Percentiles rank a stretch among this genome's conserved stretches.
Evolutionary conservation across 805 yeast genomes (phyloP).

Genomic region (Wickerhamiella bombiphila): DNA sequence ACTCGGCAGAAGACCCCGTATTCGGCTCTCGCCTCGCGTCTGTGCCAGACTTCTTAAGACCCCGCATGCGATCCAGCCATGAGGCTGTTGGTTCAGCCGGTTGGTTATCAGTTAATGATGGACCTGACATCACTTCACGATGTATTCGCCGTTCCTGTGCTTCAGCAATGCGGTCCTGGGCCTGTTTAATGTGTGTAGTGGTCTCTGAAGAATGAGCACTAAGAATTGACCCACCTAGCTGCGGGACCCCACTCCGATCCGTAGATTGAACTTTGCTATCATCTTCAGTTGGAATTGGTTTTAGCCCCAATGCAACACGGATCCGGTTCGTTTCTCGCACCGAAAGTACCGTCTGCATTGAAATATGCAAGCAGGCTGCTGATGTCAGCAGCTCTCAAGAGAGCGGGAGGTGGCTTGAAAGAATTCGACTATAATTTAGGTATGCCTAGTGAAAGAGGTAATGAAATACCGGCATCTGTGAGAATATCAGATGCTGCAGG

Average conservation of each 20-base stretch:
- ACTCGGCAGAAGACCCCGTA: neutral
- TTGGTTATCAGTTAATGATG: neutral
- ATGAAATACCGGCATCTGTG: neutral
- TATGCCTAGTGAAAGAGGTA: too few species aligned
- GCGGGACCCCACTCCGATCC: too few species aligned
- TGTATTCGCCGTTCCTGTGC: slow-evolving; percentile 20
- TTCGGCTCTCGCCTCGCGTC: slow-evolving; percentile 1
- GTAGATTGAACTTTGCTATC: too few species aligned
- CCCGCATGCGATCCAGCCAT: slow-evolving; percentile 1
- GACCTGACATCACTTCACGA: neutral
- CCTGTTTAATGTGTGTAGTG: slow-evolving; percentile 23
- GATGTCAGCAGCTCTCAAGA: too few species aligned
- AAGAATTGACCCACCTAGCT: too few species aligned
- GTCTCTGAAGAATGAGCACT: too few species aligned
- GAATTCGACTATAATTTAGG: too few species aligned
- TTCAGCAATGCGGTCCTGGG: slow-evolving; percentile 17
- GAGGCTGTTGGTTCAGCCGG: neutral
- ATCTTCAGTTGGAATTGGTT: slow-evolving; percentile 33
- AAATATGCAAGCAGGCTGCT: too few species aligned
- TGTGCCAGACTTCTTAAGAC: neutral
- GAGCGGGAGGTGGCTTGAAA: too few species aligned
- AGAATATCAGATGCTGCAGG: slow-evolving; percentile 3
- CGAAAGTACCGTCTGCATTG: slow-evolving; percentile 20
- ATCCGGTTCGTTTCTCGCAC: slow-evolving; percentile 44
- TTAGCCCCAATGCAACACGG: slow-evolving; percentile 37